A percentile compares a stretch with the other conserved stretches of the same genome.
Conservation (phyloP, 306 rosid species). For the Nissolia schottii region DNA sequence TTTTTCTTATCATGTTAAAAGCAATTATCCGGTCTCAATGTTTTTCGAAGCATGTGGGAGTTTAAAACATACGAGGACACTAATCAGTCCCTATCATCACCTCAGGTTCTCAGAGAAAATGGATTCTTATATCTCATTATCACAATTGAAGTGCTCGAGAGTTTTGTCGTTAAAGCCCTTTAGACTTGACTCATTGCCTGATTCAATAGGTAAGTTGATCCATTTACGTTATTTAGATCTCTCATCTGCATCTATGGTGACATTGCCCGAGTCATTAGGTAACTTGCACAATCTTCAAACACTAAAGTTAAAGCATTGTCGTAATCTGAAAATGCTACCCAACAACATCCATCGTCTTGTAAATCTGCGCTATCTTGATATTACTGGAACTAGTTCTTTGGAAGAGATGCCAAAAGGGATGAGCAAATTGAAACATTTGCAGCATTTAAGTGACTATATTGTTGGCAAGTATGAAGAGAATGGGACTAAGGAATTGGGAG, state of each 20-base stretch:
- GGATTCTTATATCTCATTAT: neutral
- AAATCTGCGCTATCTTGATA: neutral
- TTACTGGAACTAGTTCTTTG: neutral
- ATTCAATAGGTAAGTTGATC: neutral
- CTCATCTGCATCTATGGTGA: neutral
- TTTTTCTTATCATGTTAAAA: neutral
- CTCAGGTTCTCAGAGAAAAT: too few relatives aligned
- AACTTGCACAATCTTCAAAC: neutral
- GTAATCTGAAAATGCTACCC: neutral
- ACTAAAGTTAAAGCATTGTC: neutral
- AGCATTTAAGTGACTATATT: neutral
- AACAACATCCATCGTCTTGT: neutral
- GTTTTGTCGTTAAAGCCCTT: neutral
- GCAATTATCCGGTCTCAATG: neutral
- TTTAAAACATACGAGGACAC: neutral
- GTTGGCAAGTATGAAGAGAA: neutral
- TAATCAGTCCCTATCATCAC: too few relatives aligned
- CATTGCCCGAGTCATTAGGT: neutral
- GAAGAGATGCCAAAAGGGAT: neutral
- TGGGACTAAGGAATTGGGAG: neutral
- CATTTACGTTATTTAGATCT: neutral
- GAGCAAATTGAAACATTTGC: neutral
- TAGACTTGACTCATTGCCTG: neutral
- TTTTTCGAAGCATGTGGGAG: neutral
- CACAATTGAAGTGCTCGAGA: neutral